Percentiles rank a stretch among this genome's conserved stretches.
Evolutionary conservation across 495 filamentous ascomycete genomes (phyloP).

Genomic region (Chaetomium tenue): DNA sequence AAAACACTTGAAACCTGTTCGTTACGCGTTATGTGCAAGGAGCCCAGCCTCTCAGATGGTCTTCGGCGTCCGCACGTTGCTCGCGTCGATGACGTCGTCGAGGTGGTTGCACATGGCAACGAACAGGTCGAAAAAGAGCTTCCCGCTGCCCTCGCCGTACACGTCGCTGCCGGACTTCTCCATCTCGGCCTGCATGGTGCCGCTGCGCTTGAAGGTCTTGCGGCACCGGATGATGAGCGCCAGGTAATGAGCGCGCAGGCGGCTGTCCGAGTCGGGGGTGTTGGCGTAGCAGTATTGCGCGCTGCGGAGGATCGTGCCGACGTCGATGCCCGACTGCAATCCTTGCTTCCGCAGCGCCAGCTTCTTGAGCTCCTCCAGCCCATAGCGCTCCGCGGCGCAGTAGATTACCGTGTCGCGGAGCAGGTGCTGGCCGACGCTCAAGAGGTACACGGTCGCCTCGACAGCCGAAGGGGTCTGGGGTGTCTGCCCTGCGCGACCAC

Average conservation of each 20-base stretch:
- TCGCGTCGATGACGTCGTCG: conserved; percentile 76
- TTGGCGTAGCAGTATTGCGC: conserved; percentile 92
- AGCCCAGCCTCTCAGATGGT: conserved; percentile 44
- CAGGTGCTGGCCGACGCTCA: conserved; percentile 65
- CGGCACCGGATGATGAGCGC: conserved; percentile 91
- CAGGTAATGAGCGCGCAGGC: conserved; percentile 89
- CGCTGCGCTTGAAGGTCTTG: conserved; percentile 92
- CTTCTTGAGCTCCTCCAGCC: conserved; percentile 80
- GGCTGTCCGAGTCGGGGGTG: conserved; percentile 85
- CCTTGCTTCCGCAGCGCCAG: conserved; percentile 91
- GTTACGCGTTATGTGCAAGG: conserved; percentile 19
- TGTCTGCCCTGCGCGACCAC: conserved; percentile 51
- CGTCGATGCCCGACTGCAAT: conserved; percentile 77
- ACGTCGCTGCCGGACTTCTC: conserved; percentile 55
- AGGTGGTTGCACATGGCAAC: conserved; percentile 97
- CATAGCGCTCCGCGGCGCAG: conserved; percentile 83
- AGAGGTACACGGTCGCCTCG: conserved; percentile 69
- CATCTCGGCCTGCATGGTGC: conserved; percentile 98
- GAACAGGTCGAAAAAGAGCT: conserved; percentile 96
- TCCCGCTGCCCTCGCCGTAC: conserved; percentile 62
- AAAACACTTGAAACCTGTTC: conserved; percentile 28
- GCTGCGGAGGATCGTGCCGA: conserved; percentile 81
- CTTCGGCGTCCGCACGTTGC: conserved; percentile 51
- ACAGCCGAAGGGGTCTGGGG: conserved; percentile 50
- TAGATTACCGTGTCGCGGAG: conserved; percentile 90